Evolutionary conservation across 768 basidiomycete species (phyloP).

Genomic region (Chalciporus sphaerocephalus): DNA sequence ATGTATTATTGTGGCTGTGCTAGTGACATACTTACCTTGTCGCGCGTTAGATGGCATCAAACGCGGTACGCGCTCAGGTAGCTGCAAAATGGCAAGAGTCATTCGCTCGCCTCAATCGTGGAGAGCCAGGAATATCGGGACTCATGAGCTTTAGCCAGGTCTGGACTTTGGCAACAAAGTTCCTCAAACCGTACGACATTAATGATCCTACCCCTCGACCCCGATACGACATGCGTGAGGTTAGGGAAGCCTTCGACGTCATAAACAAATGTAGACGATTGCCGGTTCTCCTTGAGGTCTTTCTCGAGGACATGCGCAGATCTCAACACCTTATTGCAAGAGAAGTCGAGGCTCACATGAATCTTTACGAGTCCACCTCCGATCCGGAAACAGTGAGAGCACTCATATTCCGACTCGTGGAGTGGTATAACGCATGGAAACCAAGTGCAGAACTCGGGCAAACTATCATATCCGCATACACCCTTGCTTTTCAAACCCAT

Average conservation of each 20-base stretch:
- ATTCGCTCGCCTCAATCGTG: constrained; percentile 58
- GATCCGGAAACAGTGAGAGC: constrained; percentile 47
- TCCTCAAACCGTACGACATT: constrained; percentile 54
- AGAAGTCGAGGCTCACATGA: constrained; percentile 59
- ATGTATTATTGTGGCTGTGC: constrained; percentile 24
- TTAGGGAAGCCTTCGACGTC: constrained; percentile 54
- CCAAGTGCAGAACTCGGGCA: constrained; percentile 60
- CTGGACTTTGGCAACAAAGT: constrained; percentile 53
- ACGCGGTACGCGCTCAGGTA: constrained; percentile 61
- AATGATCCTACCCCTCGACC: constrained; percentile 31
- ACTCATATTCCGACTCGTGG: constrained; percentile 55
- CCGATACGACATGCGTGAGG: constrained; percentile 39
- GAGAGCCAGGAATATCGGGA: constrained; percentile 58
- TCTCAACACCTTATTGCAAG: constrained; percentile 52
- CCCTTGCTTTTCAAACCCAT: constrained; percentile 66
- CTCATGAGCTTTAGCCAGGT: constrained; percentile 64
- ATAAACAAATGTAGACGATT: constrained; percentile 58
- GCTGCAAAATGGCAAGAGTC: constrained; percentile 69
- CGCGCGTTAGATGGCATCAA: constrained; percentile 46
- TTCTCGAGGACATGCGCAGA: constrained; percentile 64
- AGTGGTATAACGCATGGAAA: constrained; percentile 77
- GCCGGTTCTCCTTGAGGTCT: constrained; percentile 62
- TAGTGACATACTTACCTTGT: neutral
- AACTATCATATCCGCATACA: constrained; percentile 58
- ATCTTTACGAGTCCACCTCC: constrained; percentile 51